Evolutionary conservation across 331 rosid species (phyloP).

Genomic region (Acacia pycnantha): DNA sequence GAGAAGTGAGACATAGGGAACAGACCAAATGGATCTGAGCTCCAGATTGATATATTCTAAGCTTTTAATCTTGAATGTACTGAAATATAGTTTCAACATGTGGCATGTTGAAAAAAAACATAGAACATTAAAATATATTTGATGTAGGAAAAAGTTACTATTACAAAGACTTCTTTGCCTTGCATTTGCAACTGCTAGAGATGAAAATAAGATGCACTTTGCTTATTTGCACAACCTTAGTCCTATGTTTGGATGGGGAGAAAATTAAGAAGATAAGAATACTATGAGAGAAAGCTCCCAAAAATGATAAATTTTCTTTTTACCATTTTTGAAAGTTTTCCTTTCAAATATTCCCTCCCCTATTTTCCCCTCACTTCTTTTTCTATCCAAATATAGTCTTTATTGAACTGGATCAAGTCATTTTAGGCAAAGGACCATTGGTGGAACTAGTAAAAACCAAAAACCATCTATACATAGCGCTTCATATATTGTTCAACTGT

Average conservation of each 20-base stretch:
- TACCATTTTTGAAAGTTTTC: no score
- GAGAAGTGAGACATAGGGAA: no score
- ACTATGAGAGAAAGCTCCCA: no score
- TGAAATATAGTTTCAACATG: not conserved
- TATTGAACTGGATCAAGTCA: not conserved
- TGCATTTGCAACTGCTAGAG: not conserved
- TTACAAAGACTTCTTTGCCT: not conserved
- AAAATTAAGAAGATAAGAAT: no score
- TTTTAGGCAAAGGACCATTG: not conserved
- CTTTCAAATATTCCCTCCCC: no score
- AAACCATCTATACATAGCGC: conserved; percentile 28
- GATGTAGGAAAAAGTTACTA: not conserved
- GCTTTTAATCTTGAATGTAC: not conserved
- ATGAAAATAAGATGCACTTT: not conserved
- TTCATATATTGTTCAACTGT: conserved; percentile 43
- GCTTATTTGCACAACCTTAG: not conserved
- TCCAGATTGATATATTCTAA: no score
- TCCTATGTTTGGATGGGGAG: no score
- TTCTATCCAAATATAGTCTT: not conserved
- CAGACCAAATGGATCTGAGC: not conserved
- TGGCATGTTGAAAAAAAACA: no score
- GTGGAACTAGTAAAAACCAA: not conserved
- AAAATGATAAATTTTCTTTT: no score
- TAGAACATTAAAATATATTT: not conserved
- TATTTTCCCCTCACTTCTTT: no score